Percentiles rank a stretch among this genome's conserved stretches.
phyloP scores from a whole-genome alignment of 1,284 basidiomycete genomes.

The Ustilago crameri region DNA sequence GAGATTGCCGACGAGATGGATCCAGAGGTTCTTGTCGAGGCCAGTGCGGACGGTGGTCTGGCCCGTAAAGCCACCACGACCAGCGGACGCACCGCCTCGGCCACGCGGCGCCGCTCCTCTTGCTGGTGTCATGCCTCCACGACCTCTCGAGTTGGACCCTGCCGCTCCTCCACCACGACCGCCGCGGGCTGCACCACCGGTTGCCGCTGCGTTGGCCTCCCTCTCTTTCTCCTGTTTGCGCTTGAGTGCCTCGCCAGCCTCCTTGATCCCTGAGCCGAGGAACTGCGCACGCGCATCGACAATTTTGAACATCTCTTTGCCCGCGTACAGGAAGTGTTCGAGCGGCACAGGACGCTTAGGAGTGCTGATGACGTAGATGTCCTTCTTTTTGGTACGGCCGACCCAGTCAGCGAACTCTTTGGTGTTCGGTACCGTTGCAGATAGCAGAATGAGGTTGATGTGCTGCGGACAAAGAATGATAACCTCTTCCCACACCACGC shows the following conservation, averaged over 20 bases:
- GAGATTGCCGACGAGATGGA: constrained; percentile 87
- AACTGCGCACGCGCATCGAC: constrained; percentile 87
- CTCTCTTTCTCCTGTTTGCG: constrained; percentile 98
- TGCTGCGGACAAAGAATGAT: constrained; percentile 76
- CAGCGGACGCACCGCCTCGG: constrained; percentile 71
- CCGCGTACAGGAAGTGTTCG: constrained; percentile 96
- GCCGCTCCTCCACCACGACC: constrained; percentile 68
- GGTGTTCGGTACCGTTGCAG: constrained; percentile 97
- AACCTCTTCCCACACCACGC: constrained; percentile 99
- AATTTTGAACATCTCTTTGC: constrained; percentile 89
- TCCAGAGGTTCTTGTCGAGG: constrained; percentile 90
- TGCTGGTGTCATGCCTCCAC: constrained; percentile 45
- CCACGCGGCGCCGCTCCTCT: constrained; percentile 68
- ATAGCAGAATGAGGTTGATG: constrained; percentile 77
- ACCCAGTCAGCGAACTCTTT: constrained; percentile 99
- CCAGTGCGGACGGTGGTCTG: constrained; percentile 65
- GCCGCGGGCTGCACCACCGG: constrained; percentile 75
- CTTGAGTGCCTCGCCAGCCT: constrained; percentile 85
- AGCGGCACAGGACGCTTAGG: constrained; percentile 95
- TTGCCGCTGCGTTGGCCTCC: constrained; percentile 80
- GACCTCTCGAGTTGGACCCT: constrained; percentile 45
- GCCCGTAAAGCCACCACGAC: constrained; percentile 68
- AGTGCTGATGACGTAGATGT: constrained; percentile 98
- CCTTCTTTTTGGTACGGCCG: constrained; percentile 98
- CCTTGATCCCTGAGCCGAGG: constrained; percentile 72